Conservation (phyloP, 306 rosid genomes). For the Carpinus fangiana region DNA sequence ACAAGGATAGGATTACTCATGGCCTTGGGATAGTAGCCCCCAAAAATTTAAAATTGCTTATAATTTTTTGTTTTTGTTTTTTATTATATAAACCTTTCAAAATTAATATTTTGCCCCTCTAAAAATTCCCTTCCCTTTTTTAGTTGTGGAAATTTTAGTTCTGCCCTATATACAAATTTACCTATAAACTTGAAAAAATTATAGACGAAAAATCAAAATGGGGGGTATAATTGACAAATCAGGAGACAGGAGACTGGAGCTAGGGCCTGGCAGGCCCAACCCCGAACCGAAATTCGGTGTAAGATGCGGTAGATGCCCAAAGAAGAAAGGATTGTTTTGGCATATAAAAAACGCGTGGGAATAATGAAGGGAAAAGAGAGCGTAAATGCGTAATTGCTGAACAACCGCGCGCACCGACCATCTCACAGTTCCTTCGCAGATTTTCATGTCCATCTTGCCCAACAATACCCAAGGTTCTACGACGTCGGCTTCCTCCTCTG, state of each 20-base stretch:
- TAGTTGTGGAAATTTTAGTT: too few relatives aligned
- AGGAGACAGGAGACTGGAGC: background rate
- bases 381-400: background rate
- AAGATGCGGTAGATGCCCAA: conserved; percentile 23
- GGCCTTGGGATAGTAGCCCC: too few relatives aligned
- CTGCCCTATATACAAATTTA: too few relatives aligned
- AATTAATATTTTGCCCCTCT: too few relatives aligned
- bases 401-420: conserved; percentile 17
- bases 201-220: too few relatives aligned
- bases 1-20: too few relatives aligned
- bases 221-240: background rate
- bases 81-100: too few relatives aligned
- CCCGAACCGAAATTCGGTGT: conserved; percentile 17
- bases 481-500: conserved; percentile 55
- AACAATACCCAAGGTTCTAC: conserved; percentile 59
- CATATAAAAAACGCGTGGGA: background rate
- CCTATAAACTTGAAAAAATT: too few relatives aligned
- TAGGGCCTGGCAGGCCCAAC: background rate
- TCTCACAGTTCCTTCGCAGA: conserved; percentile 28
- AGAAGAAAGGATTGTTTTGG: background rate
- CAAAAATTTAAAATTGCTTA: too few relatives aligned
- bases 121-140: too few relatives aligned
- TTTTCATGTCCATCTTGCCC: conserved; percentile 99
- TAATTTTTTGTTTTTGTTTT: too few relatives aligned
- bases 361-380: background rate